A percentile compares a stretch with the other conserved stretches of the same genome.
These are phyloP conservation scores for Aspergillus indologenus DNA, from an alignment of 495 filamentous ascomycete species.

Conservation along the genomic window DNA sequence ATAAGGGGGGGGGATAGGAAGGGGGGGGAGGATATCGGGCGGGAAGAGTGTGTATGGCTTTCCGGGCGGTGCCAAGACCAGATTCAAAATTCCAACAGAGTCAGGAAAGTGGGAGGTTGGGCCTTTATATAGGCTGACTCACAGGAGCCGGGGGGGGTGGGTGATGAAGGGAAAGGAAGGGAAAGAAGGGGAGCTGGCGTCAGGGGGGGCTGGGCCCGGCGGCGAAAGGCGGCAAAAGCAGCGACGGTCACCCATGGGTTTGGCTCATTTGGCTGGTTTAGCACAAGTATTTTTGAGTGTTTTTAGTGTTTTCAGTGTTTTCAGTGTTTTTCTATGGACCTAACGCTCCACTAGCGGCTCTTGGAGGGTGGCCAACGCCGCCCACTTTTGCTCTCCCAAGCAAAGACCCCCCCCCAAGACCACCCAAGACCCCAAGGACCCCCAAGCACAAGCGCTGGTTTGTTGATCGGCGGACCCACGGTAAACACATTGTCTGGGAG, in stretches of 20 bases:
- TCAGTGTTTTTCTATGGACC: not conserved
- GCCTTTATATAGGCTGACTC: conserved; percentile 49
- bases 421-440: conserved; percentile 10
- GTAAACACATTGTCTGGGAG: conserved; percentile 17
- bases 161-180: too few relatives aligned
- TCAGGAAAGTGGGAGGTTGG: conserved; percentile 42
- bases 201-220: conserved; percentile 37
- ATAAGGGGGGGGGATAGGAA: conserved; percentile 21
- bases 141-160: conserved; percentile 19
- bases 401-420: too few relatives aligned
- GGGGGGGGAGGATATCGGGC: conserved; percentile 21
- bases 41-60: conserved; percentile 30
- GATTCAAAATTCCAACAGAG: conserved; percentile 34
- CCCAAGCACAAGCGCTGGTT: conserved; percentile 20
- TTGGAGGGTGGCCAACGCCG: conserved; percentile 20
- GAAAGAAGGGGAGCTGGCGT: conserved; percentile 18
- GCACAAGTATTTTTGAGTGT: too few relatives aligned
- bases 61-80: conserved; percentile 50
- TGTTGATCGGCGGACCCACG: conserved; percentile 21
- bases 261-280: conserved; percentile 1
- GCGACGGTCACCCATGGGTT: conserved; percentile 38
- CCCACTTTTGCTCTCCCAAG: conserved; percentile 4
- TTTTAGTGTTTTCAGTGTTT: not conserved
- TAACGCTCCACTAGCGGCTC: conserved; percentile 29
- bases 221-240: conserved; percentile 43